Percentiles rank a stretch among this genome's conserved stretches.
phyloP scores from a whole-genome alignment of 768 basidiomycete species.

The Boletus reticulatus region DNA sequence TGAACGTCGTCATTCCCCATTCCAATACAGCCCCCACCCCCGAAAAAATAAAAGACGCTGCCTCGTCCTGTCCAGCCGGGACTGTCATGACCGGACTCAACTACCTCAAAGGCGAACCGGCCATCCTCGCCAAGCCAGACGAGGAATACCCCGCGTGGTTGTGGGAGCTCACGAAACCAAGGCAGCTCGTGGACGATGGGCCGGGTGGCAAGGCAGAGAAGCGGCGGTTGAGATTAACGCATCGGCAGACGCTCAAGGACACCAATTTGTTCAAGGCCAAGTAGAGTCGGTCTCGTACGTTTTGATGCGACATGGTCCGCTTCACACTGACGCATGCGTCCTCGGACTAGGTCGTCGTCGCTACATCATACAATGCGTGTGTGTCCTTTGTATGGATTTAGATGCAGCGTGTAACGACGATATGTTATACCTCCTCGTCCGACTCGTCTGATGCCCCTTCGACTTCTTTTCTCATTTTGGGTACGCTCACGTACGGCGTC shows the following conservation, averaged over 20 bases:
- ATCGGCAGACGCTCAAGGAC: constrained; percentile 72
- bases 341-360: not conserved
- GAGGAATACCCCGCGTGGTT: constrained; percentile 88
- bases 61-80: constrained; percentile 67
- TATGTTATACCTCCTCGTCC: constrained; percentile 20
- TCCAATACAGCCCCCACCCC: not conserved
- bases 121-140: constrained; percentile 74
- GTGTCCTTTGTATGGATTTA: too few species aligned
- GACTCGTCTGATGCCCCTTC: constrained; percentile 38
- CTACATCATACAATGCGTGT: not conserved
- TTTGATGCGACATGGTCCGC: too few species aligned
- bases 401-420: too few species aligned
- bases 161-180: constrained; percentile 70
- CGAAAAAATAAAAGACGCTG: not conserved
- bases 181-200: constrained; percentile 61
- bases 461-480: constrained; percentile 60
- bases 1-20: not conserved
- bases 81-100: constrained; percentile 79
- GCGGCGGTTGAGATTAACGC: constrained; percentile 54
- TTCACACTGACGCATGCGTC: too few species aligned
- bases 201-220: constrained; percentile 68
- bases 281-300: too few species aligned
- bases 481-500: constrained; percentile 64
- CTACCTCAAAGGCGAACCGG: constrained; percentile 78
- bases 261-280: constrained; percentile 86